Evolutionary conservation across 371 early-diverging fungal genomes (phyloP), one percentile per base, ranked within the genome.

Genomic region (Circinella umbellata): DNA sequence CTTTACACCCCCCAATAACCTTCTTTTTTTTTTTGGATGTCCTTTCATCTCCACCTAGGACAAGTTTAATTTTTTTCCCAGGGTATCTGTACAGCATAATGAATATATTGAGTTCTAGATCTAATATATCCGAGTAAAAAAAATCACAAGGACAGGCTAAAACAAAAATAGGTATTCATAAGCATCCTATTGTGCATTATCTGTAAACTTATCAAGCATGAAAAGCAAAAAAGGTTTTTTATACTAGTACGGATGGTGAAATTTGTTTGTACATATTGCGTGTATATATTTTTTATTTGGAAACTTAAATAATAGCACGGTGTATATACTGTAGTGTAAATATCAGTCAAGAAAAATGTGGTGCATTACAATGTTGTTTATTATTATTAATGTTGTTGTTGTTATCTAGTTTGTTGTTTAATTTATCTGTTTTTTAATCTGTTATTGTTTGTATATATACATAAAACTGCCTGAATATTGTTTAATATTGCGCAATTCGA

Each of bases 401-500:
- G 42, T 42, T 42, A 9, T 42, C 11, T 11, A 42, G 42, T 42
- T 42, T 42, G 42, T 42, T 42, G 42, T 42, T 42, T 42, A 42
- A 42, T 42, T 42, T 42, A 42, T 42, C 42, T 42, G 42, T 42
- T 42, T 42, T 11, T 42, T 42, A 11, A 9, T 27, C 27, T 27
- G 27, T 42, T 42, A 42, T 42, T 9, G 6, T 42, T 42, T 42
- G 42, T 9, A 9, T 42, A 9, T 42, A 42, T 42, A 42, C 42
- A 42, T 42, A 42, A 42, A 42, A n/a, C 57, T 57, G 11, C 57
- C 57, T 57, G 57, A 57, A 18, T 18, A 57, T 57, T 57, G 57
- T 57, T 57, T 57, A n/a, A 57, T 57, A 57, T 57, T 57, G 35
- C 57, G 57, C 57, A 57, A 57, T 57, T 34, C 57, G 20, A n/a